Evolutionary conservation across 306 rosid species (phyloP).

Genomic region (Prunus kanzakura): DNA sequence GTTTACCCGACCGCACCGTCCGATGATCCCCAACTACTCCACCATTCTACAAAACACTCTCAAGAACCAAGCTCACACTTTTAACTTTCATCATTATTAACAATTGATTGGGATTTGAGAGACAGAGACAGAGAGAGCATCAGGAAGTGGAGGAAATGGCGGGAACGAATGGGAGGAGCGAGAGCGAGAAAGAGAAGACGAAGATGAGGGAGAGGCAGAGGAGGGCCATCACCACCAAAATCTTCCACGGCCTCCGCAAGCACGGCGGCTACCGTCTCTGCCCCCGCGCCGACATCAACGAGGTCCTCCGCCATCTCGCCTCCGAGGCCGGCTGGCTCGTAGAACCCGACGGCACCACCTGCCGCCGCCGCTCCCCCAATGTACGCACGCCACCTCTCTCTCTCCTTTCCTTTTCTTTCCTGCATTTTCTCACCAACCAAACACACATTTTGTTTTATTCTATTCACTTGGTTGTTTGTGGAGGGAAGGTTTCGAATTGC

Average conservation of each 20-base stretch:
- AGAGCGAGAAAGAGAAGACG: conserved; percentile 50
- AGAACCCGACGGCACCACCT: conserved; percentile 48
- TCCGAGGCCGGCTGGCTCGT: conserved; percentile 50
- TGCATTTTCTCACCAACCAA: conserved; percentile 11
- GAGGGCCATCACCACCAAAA: conserved; percentile 52
- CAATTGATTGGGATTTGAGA: not conserved
- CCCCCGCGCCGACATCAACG: conserved; percentile 48
- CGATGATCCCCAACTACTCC: not conserved
- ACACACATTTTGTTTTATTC: not conserved
- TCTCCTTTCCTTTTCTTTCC: not conserved
- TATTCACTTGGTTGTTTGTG: not conserved
- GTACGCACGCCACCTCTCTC: not conserved
- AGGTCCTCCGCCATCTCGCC: conserved; percentile 51
- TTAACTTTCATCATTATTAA: not conserved
- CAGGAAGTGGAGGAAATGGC: not conserved
- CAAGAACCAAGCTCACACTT: not conserved
- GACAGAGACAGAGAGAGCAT: not conserved
- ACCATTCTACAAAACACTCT: not conserved
- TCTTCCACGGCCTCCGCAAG: conserved; percentile 47
- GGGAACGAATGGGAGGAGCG: conserved; percentile 27
- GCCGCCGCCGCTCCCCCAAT: conserved; percentile 40
- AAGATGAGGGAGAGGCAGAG: conserved; percentile 54
- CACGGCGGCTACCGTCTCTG: conserved; percentile 51
- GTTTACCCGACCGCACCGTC: conserved; percentile 3
- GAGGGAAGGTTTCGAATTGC: conserved; percentile 28